Evolutionary conservation across 2,329 filamentous ascomycete species (phyloP), one percentile per base, ranked within the genome.

Genomic region (Aureobasidium vineae): DNA sequence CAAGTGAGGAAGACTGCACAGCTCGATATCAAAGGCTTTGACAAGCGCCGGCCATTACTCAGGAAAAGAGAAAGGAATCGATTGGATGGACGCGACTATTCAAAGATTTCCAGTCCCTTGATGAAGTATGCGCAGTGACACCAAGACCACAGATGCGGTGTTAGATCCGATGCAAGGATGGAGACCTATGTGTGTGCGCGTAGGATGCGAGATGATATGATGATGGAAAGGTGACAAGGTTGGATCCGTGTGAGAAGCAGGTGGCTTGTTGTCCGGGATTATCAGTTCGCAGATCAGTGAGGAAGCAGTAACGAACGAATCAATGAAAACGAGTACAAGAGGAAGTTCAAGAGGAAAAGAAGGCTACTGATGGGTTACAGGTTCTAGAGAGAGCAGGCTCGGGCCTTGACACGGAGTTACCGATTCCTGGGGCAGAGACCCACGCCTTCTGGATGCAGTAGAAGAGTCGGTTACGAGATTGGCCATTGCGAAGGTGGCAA

Each of bases 401-500:
- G 61, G 61, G 61, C 61, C 61, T 64, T 64, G 47, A 53, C 23
- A 64, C 61, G 61, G 61, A 53, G 47, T 64, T 64, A 64, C 47
- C 61, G 61, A 54, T 53, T 64, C 38, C 61, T 64, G 61, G 61
- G 61, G 61, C 38, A 54, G 16, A 26, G 45, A 52, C 61, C 38
- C 61, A 64, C 49, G 49, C 61, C 61, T 64, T 64, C 61, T 54
- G 61, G 49, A 64, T 64, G 61, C 61, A 64, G 49, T 53, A 64
- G 61, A 64, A 64, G 61, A 64, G 61, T 64, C 61, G 61, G 61
- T 54, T 54, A 45, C 61, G 61, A 64, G 61, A 64, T 64, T 64
- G 61, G 49, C 61, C 61, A 54, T 64, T 33, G 40, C 49, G 36
- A 33, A 36, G 28, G 61, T 64, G 61, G 61, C 61, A 54, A 64